Evolutionary conservation across 75 land plant species (phyloP), one percentile per base, ranked within the genome.

Genomic region (Cunninghamia lanceolata): DNA sequence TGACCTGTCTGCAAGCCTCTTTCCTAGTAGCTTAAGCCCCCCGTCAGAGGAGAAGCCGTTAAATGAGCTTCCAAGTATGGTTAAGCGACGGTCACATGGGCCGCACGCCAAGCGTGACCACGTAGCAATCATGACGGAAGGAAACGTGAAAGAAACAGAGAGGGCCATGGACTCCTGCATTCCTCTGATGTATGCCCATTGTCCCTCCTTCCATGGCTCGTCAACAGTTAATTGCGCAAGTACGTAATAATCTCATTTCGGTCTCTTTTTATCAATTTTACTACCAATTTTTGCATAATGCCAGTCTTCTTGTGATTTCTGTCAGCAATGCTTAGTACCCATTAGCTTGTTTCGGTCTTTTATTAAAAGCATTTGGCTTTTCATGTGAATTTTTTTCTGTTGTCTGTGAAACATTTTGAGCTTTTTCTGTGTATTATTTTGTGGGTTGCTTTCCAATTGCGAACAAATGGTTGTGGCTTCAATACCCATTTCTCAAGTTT

Each of bases 181-280:
- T 42, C 45, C 50, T 43, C 32, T 2, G 2, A 25, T 36, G 1
- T 11, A 32, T 43, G 46, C 50, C 14, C 30, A 43, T 39, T 28
- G 14, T 34, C 11, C 32, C 15, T 43, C 46, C 46, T 42, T 42
- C 82, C 46, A 80, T 80, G 82, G 82, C 82, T 80, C 30, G 46
- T 11, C 82, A 40, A n/a, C 82, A 80, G 25, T 80, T 80, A 80
- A 80, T 80, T 80, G 50, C 50, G 8, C 82, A 80, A 50, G 82
- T 80, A 79, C 3, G 25, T 21, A 4, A 25, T 68, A 4, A 28
- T 8, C 8, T 9, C 34, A 3, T 70, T 9, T 70, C 35, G 34
- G 6, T n/a, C 9, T 9, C 8, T 70, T 70, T 11, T 7, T 9
- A 56, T 70, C 35, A n/a, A 28, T 70, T 70, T 6, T 2, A 25